A percentile compares a stretch with the other conserved stretches of the same genome.
Conservation (phyloP, 2,329 filamentous ascomycete species). For the Fusarium sterilihyphosum region DNA sequence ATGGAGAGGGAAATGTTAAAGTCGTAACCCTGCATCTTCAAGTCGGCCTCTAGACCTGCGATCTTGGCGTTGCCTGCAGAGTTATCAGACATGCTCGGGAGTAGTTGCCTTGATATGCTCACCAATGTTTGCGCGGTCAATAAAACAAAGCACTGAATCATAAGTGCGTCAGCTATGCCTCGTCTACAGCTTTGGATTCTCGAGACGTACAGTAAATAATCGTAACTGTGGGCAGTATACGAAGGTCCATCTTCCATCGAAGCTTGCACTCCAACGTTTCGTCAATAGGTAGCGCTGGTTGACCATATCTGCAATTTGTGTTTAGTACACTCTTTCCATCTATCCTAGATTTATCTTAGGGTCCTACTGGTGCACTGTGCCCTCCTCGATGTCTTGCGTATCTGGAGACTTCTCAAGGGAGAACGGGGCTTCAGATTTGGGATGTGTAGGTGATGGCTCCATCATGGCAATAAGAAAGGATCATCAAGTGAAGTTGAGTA, state of each 20-base stretch:
- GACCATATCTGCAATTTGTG: neutral
- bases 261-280: neutral
- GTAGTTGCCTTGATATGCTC: neutral
- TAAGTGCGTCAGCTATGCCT: neutral
- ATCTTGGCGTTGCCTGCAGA: neutral
- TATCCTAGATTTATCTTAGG: too few species aligned
- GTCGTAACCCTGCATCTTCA: neutral
- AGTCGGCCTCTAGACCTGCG: neutral
- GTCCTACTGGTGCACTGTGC: neutral
- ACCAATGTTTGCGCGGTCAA: neutral
- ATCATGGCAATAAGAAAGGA: neutral
- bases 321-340: neutral
- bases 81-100: accelerated
- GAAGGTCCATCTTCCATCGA: conserved; percentile 1
- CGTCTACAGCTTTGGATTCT: neutral
- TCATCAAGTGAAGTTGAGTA: accelerated
- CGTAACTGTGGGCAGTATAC: neutral
- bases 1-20: neutral
- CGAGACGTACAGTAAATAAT: neutral
- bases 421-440: neutral
- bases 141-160: neutral
- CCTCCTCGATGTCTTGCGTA: neutral
- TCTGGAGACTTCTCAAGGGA: neutral
- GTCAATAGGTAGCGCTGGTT: neutral
- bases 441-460: neutral